These are phyloP conservation scores for Xerocomus nothofagi DNA, from an alignment of 1,284 basidiomycete genomes.

Conservation along the genomic window DNA sequence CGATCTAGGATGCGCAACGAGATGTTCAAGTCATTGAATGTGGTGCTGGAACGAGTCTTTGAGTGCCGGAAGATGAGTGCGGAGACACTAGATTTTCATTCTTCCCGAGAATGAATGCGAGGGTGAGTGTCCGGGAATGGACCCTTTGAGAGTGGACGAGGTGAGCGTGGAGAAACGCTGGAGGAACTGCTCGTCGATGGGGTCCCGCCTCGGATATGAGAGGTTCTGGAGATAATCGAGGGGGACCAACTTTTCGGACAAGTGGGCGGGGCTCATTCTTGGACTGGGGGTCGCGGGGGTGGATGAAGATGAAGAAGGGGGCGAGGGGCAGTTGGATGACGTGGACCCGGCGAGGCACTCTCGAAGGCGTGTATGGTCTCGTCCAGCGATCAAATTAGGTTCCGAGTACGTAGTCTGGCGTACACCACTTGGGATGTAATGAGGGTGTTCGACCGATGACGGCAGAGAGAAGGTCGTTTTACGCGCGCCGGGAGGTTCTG, in stretches of 20 bases:
- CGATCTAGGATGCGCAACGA: conserved; percentile 25
- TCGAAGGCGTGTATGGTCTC: conserved; percentile 25
- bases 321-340: conserved; percentile 26
- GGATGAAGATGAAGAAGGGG: conserved; percentile 33
- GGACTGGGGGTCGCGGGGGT: conserved; percentile 36
- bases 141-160: conserved; percentile 22
- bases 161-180: conserved; percentile 46
- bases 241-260: conserved; percentile 50
- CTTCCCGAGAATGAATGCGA: conserved; percentile 32
- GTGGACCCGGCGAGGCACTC: conserved; percentile 13
- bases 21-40: conserved; percentile 10
- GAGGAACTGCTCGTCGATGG: conserved; percentile 56
- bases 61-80: background rate
- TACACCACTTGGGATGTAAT: conserved; percentile 19
- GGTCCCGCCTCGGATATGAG: conserved; percentile 52
- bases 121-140: conserved; percentile 13
- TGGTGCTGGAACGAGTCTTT: conserved; percentile 5
- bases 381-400: conserved; percentile 26
- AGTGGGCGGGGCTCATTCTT: conserved; percentile 26
- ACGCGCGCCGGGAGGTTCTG: conserved; percentile 21
- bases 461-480: conserved; percentile 35
- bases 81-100: conserved; percentile 22
- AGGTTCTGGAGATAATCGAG: conserved; percentile 57
- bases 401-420: conserved; percentile 38
- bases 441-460: conserved; percentile 29